Base-by-base conservation (phyloP, 805 yeast genomes). In the Kodamaea jinghongensis region DNA sequence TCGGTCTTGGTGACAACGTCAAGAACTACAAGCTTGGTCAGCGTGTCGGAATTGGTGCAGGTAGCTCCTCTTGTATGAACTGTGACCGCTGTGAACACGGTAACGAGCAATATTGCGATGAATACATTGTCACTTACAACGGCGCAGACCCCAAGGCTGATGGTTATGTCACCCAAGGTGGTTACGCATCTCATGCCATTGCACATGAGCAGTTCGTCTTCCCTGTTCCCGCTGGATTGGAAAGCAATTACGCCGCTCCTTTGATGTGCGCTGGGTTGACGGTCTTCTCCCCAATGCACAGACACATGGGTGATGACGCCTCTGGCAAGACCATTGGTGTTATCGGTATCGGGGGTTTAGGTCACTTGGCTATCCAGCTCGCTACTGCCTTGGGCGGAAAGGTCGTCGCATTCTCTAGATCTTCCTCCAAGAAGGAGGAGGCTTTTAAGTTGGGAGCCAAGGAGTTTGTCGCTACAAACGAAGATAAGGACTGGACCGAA, bases 21-120 rank as follows among this genome's bases (percentile, higher is more conserved):
- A 57, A 61, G 5, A 66, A 43, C 39, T 70, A 61, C 63, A 75
- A 70, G 54, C 56, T 81, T 14, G 95, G 95, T 41, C 82, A 86
- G 48, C 70, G 87, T 47, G 91, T 83, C 17, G 95, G 91, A 36
- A 74, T 84, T 35, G 95, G 95, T 48, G 91, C 93, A 17, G 81
- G 78, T 54, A 67, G 71, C 27, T 67, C 64, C 42, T 67, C 84
- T 23, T 85, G 93, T 66, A 60, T 70, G 42, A 63, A 74, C 11
- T 86, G 95, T 64, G 53, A 67, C 34, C 69, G 78, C 54, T 86
- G 78, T 51, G 28, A 48, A 11, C 25, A 42, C 25, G 54, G 56
- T 36, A 56, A 61, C 45, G 70, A 70, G 43, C 63, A 61, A 31
- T 77, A 76, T 67, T 85, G 95, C 64, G 45, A 48, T 10, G 55